A percentile compares a stretch with the other conserved stretches of the same genome.
Conservation (phyloP, 768 basidiomycete species). For the Lepiota subincarnata region DNA sequence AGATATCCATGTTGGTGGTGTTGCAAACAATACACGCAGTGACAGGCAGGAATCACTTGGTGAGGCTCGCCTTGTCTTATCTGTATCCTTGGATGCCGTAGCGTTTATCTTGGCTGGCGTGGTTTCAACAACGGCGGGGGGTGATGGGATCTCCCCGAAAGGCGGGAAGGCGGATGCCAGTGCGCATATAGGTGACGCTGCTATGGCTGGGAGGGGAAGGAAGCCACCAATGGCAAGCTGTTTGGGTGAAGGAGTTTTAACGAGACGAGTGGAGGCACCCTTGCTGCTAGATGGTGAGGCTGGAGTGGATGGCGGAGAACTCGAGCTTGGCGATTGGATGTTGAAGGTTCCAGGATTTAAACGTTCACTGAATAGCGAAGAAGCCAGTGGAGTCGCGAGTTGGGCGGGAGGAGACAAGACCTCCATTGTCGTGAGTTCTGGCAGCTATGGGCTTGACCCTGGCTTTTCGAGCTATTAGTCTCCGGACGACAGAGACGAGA, state of each 20-base stretch:
- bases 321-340: background rate
- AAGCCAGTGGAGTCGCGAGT: background rate
- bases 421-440: constrained; percentile 6
- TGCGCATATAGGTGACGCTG: constrained; percentile 56
- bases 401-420: constrained; percentile 11
- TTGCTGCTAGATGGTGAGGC: background rate
- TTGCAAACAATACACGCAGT: constrained; percentile 18
- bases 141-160: constrained; percentile 16
- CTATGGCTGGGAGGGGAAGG: constrained; percentile 52
- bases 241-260: constrained; percentile 11
- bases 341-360: background rate
- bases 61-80: background rate
- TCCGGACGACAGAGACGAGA: background rate
- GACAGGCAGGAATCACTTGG: constrained; percentile 19
- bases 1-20: constrained; percentile 51
- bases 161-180: constrained; percentile 34
- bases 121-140: constrained; percentile 15
- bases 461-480: background rate
- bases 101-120: constrained; percentile 9
- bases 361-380: background rate
- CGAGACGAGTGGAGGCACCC: background rate
- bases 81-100: constrained; percentile 15
- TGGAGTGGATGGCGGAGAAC: background rate
- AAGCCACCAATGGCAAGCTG: constrained; percentile 33
- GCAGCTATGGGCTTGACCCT: background rate